Evolutionary conservation across 1,139 yeast species (phyloP), one percentile per base, ranked within the genome.

Genomic region (Debaryomyces sp.): DNA sequence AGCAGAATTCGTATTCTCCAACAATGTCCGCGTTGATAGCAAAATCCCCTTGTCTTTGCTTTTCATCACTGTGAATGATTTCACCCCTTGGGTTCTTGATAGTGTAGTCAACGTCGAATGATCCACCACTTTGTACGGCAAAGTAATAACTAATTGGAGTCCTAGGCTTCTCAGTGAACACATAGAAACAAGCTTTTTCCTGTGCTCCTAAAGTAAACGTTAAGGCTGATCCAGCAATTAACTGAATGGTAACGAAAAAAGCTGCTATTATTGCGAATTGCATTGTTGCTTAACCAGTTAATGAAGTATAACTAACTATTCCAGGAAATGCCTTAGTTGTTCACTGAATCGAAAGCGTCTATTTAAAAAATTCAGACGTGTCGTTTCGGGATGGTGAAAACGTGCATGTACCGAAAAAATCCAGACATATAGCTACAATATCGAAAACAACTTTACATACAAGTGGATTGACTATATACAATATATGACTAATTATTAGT

Each of bases 1-100:
- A 91, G 70, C 99, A 94, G 67, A 94, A 87, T 66, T 89, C 90
- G 72, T 92, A 94, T 67, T 94, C 98, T 32, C 99, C 99, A 36
- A 71, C 67, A 40, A 65, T 58, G 41, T 81, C 83, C 22, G 94
- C 97, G 29, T 73, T 74, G 65, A 92, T 84, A 5, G 82, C 77
- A 75, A 87, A 89, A 60, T 92, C 97, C 2, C 96, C 97, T 64
- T 89, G 96, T 67, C 90, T 82, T 63, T 86, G 86, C 59, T 85
- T 85, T 46, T 77, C 73, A 49, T 87, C 89, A 33, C 76, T 69
- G 45, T 81, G 79, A 39, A 88, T 70, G 6, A 82, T 71, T 45
- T 77, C 78, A 23, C 83, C 84, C 46, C 78, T 75, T 12, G 98
- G 97, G 22, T 82, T 84, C 57, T 75, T 82, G 54, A 94, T 80